These are phyloP conservation scores for Ramichloridium luteum DNA, from an alignment of 2,329 filamentous ascomycete species.

Conservation along the genomic window DNA sequence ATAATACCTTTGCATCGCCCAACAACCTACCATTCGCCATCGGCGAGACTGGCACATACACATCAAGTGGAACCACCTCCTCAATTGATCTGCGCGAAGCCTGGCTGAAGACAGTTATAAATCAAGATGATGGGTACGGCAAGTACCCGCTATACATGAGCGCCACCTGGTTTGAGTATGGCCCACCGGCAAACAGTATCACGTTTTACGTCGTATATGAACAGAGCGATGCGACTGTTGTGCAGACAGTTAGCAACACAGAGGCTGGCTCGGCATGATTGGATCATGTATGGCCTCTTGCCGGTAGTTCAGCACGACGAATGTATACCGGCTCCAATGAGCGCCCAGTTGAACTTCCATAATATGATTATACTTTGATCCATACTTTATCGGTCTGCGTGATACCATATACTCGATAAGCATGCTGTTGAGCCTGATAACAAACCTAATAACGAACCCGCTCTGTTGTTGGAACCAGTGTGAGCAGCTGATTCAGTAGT, in stretches of 20 bases:
- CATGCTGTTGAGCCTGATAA: too few species aligned
- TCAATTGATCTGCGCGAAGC: neutral
- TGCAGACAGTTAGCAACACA: constrained; percentile 1
- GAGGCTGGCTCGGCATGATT: neutral
- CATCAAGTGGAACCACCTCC: neutral
- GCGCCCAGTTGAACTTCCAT: too few species aligned
- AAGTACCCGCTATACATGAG: constrained; percentile 2
- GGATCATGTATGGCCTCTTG: too few species aligned
- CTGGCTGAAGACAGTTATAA: constrained; percentile 1
- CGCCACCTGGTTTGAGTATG: constrained; percentile 3
- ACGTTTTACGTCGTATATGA: constrained; percentile 2
- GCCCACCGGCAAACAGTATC: neutral
- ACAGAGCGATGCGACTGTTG: constrained; percentile 3
- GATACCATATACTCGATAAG: too few species aligned
- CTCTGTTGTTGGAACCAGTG: too few species aligned
- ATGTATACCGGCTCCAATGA: too few species aligned
- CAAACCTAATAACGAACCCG: too few species aligned
- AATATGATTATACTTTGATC: too few species aligned
- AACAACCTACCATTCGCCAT: constrained; percentile 3
- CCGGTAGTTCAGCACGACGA: too few species aligned
- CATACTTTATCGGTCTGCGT: too few species aligned
- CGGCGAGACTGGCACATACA: constrained; percentile 2
- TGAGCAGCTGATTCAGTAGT: too few species aligned
- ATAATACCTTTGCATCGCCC: constrained; percentile 1
- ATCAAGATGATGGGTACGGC: neutral